Evolutionary conservation across 2,329 filamentous ascomycete species (phyloP).

Genomic region (Tolypocladium cylindrosporum): DNA sequence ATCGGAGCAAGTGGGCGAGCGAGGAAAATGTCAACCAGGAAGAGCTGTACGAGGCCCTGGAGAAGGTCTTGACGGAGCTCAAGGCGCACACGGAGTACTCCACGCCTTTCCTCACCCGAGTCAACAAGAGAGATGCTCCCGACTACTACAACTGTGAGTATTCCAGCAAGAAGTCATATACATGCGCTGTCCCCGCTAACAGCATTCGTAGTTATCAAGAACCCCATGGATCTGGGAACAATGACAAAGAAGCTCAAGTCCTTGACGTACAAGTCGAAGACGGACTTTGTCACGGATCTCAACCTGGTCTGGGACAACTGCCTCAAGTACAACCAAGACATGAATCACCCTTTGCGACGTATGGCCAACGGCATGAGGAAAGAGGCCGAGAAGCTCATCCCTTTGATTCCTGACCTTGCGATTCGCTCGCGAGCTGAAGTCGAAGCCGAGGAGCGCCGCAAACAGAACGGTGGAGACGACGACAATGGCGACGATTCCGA

Average conservation of each 20-base stretch:
- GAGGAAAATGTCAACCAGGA: slow-evolving; percentile 97
- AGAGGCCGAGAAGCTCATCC: slow-evolving; percentile 92
- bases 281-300: slow-evolving; percentile 87
- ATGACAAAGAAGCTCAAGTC: slow-evolving; percentile 97
- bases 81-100: slow-evolving; percentile 97
- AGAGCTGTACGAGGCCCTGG: slow-evolving; percentile 90
- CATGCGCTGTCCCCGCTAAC: slow-evolving; percentile 11
- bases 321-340: slow-evolving; percentile 87
- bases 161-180: slow-evolving; percentile 1
- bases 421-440: slow-evolving; percentile 90
- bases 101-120: slow-evolving; percentile 84
- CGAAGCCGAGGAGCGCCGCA: slow-evolving; percentile 75
- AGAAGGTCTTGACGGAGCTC: slow-evolving; percentile 93
- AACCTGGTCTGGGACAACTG: slow-evolving; percentile 97
- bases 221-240: slow-evolving; percentile 92
- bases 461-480: slow-evolving; percentile 76
- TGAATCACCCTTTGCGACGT: slow-evolving; percentile 75
- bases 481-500: slow-evolving; percentile 86
- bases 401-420: slow-evolving; percentile 84
- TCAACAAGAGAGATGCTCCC: slow-evolving; percentile 94
- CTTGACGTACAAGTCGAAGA: slow-evolving; percentile 74
- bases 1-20: slow-evolving; percentile 96
- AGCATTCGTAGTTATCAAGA: slow-evolving; percentile 63
- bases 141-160: slow-evolving; percentile 83
- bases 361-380: slow-evolving; percentile 96